Evolutionary conservation across 2,329 filamentous ascomycete species (phyloP), one percentile per base, ranked within the genome.

Genomic region (Apiospora hydei): DNA sequence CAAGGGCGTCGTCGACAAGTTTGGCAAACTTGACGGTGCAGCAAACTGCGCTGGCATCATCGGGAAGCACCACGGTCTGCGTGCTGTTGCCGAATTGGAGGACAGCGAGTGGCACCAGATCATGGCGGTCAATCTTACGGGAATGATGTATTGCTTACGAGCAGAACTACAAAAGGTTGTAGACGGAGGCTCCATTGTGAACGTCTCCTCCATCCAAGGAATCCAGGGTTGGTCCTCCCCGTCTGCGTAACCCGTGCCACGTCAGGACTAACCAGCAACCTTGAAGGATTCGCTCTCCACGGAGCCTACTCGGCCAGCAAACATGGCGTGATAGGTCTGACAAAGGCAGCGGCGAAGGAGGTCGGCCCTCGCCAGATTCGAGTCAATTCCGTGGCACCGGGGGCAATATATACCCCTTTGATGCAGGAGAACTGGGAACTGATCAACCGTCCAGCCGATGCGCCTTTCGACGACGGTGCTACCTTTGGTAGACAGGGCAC

Each of bases 131-230:
- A 88, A 88, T 72, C 76, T 88, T 70, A 87, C 85, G 11, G 86
- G 86, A n/a, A 84, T 81, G 53, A 87, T 87, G 85, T 85, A 87
- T 76, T 87, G 85, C 73, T 74, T 88, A 74, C 81, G 86, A 51
- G 85, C 84, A 44, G 79, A 85, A 78, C 80, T 87, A 57, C 78
- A 78, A 49, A 82, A 83, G 53, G 83, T 89, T 67, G 81, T 82
- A 30, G 78, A 84, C 7, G 84, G 86, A 1, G 88, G 88, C 10
- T 89, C 88, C 72, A 90, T 91, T 76, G 89, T 91, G 70, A 91
- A 89, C 77, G 83, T 88, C 41, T 83, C 86, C 38, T 89, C 86
- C 64, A 86, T 87, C 46, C 85, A 87, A 49, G 88, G 88, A 6
- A 77, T 85, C 2, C 82, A 84, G 72, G 85, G 84, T 78, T 64